Percentiles rank a stretch among this genome's conserved stretches.
Conservation (phyloP, 1,284 basidiomycete genomes). For the Microbotryomycetes sp. region DNA sequence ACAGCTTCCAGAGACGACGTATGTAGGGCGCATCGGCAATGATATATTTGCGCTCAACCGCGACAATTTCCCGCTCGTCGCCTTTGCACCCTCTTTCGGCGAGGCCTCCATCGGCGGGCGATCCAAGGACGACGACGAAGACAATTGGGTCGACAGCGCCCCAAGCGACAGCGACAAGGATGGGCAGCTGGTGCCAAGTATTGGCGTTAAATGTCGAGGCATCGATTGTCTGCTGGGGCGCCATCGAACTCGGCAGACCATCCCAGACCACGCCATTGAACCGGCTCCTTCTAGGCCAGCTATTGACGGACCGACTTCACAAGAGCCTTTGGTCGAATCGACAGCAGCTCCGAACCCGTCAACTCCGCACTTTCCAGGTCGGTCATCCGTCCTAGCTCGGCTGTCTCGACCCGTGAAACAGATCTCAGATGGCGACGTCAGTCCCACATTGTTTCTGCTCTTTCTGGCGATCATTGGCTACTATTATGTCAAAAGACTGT, state of each 20-base stretch:
- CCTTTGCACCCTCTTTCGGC: slow-evolving; percentile 47
- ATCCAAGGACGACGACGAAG: slow-evolving; percentile 2
- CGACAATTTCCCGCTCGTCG: slow-evolving; percentile 62
- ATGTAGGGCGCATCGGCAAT: slow-evolving; percentile 58
- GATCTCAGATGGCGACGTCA: background rate
- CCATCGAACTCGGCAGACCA: slow-evolving; percentile 10
- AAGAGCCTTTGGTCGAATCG: background rate
- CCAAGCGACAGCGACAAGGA: background rate
- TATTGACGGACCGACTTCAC: slow-evolving; percentile 9
- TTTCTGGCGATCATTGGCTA: slow-evolving; percentile 2
- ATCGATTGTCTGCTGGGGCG: slow-evolving; percentile 20
- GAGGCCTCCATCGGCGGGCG: background rate
- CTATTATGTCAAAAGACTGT: background rate
- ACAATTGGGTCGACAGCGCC: background rate
- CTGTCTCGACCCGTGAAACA: background rate
- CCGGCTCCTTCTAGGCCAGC: slow-evolving; percentile 6
- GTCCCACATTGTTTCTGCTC: background rate
- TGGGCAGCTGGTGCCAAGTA: background rate
- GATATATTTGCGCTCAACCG: slow-evolving; percentile 73
- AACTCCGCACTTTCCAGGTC: slow-evolving; percentile 13
- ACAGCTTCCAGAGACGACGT: slow-evolving; percentile 49
- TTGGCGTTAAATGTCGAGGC: slow-evolving; percentile 1
- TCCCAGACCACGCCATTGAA: slow-evolving; percentile 14
- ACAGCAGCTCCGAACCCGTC: slow-evolving; percentile 9
- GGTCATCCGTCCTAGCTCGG: slow-evolving; percentile 13